phyloP scores from a whole-genome alignment of 352 stramenopile species.

The Saprolegnia parasitica region DNA sequence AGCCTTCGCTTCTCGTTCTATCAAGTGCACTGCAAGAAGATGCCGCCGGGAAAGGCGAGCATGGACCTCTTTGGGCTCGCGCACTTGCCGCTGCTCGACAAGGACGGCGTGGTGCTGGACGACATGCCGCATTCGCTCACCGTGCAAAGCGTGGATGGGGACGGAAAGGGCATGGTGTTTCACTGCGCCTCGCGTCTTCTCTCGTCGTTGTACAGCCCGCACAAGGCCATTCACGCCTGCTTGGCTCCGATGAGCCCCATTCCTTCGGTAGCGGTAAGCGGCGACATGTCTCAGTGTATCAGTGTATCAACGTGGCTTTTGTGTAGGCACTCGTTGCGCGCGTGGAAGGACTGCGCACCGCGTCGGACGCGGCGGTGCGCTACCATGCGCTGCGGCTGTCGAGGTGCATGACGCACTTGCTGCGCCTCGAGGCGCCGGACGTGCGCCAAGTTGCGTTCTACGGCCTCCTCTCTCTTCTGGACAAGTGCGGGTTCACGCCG shows the following conservation, averaged over 20 bases:
- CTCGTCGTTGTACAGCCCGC: slow-evolving; percentile 12
- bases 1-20: slow-evolving; percentile 73
- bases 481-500: slow-evolving; percentile 15
- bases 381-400: background rate
- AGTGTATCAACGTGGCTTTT: too few species aligned
- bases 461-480: background rate
- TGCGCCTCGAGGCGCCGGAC: background rate
- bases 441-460: slow-evolving; percentile 1
- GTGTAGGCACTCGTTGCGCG: background rate
- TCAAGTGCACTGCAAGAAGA: slow-evolving; percentile 80
- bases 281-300: too few species aligned
- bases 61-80: slow-evolving; percentile 63
- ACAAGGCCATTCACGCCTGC: slow-evolving; percentile 5
- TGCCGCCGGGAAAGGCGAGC: slow-evolving; percentile 47
- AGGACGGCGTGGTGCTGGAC: slow-evolving; percentile 46
- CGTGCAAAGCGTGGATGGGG: slow-evolving; percentile 29
- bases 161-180: slow-evolving; percentile 8
- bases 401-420: background rate
- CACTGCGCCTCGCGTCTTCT: slow-evolving; percentile 10
- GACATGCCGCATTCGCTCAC: slow-evolving; percentile 45
- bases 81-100: slow-evolving; percentile 43
- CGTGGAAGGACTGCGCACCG: background rate
- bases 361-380: background rate
- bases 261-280: too few species aligned
- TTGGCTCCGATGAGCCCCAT: too few species aligned